These are phyloP conservation scores for Teunomyces aglyptinius DNA, from an alignment of 805 yeast genomes.

Conservation along the genomic window DNA sequence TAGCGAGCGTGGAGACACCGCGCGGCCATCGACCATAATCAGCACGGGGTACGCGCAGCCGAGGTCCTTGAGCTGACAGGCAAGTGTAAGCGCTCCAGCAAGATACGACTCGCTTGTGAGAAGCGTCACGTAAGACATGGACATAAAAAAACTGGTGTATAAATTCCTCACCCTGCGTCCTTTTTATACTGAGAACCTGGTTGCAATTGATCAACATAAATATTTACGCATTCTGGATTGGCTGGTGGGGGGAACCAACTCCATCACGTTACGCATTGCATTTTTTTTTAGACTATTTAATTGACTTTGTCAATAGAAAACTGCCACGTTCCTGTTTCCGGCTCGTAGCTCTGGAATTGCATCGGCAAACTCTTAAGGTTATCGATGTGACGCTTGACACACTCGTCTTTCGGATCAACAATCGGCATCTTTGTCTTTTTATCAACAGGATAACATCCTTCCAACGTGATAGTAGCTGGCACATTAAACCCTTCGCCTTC, in stretches of 20 bases:
- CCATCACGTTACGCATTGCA: not conserved
- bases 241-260: no score
- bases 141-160: no score
- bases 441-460: slow-evolving; percentile 77
- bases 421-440: slow-evolving; percentile 70
- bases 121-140: slow-evolving; percentile 28
- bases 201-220: not conserved
- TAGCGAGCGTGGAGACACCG: slow-evolving; percentile 16
- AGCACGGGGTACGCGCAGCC: slow-evolving; percentile 18
- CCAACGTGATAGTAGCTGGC: slow-evolving; percentile 68
- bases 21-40: slow-evolving; percentile 16
- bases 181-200: no score
- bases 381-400: slow-evolving; percentile 65
- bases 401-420: slow-evolving; percentile 72
- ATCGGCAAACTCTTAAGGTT: slow-evolving; percentile 61
- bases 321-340: slow-evolving; percentile 69
- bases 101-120: slow-evolving; percentile 32
- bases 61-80: slow-evolving; percentile 19
- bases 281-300: not conserved
- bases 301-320: slow-evolving; percentile 27
- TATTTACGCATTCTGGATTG: not conserved
- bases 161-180: no score
- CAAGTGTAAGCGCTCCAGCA: slow-evolving; percentile 36
- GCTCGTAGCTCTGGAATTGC: slow-evolving; percentile 73
- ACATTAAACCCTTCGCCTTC: slow-evolving; percentile 82